These are phyloP conservation scores for Aspergillus wentii DNA, from an alignment of 495 filamentous ascomycete species.

Conservation along the genomic window DNA sequence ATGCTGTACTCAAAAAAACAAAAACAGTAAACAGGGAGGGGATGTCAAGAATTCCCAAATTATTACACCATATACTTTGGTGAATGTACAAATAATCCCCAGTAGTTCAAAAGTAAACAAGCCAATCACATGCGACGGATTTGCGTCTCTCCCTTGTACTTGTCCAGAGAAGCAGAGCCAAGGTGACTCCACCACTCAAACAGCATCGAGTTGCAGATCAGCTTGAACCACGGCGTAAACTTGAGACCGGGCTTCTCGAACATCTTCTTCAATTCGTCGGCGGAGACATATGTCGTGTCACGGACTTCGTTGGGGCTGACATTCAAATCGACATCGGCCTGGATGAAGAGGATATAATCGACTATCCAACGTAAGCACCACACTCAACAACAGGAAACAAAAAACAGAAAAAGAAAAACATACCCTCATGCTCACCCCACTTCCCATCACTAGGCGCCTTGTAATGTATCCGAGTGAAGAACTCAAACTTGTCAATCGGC, in stretches of 20 bases:
- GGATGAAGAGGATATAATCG: conserved; percentile 99
- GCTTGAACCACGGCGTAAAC: conserved; percentile 99
- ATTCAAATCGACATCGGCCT: conserved; percentile 79
- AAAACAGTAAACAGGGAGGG: no score
- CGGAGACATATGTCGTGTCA: conserved; percentile 76
- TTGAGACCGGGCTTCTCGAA: conserved; percentile 73
- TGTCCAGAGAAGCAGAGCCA: conserved; percentile 67
- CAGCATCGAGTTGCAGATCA: conserved; percentile 95
- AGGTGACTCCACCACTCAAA: conserved; percentile 98
- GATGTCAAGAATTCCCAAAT: no score
- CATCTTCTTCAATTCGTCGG: conserved; percentile 77
- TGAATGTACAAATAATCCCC: no score
- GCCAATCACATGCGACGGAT: conserved; percentile 87
- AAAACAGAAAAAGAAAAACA: conserved; percentile 21
- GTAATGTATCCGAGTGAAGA: conserved; percentile 96
- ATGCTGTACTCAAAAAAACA: no score
- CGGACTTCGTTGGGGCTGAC: conserved; percentile 83
- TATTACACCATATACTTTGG: no score
- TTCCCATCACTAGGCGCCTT: conserved; percentile 94
- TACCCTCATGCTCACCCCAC: conserved; percentile 99
- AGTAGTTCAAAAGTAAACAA: no score
- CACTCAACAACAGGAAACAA: neutral
- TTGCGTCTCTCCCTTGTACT: conserved; percentile 77
- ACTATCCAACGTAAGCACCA: conserved; percentile 48
- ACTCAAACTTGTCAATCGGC: conserved; percentile 86